Evolutionary conservation across 2,329 filamentous ascomycete species (phyloP).

Genomic region (Sporothrix pallida): DNA sequence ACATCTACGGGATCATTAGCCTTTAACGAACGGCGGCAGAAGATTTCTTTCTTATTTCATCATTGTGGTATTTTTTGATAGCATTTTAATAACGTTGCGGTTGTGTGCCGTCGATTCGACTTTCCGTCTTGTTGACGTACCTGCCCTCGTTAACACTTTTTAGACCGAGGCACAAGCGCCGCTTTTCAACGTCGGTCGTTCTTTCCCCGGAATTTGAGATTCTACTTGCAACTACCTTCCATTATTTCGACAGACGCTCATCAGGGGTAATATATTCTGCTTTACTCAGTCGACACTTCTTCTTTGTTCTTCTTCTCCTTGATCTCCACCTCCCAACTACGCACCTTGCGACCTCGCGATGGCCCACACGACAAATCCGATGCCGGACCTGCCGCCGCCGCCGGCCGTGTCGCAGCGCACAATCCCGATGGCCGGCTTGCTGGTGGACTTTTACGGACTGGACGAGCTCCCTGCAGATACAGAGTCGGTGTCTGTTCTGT

Average conservation of each 20-base stretch:
- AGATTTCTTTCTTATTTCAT: no score
- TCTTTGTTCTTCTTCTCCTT: background rate
- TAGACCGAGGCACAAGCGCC: conserved; percentile 19
- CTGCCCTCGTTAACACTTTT: background rate
- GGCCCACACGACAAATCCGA: conserved; percentile 34
- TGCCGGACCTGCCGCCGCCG: conserved; percentile 46
- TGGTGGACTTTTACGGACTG: conserved; percentile 81
- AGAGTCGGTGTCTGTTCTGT: conserved; percentile 75
- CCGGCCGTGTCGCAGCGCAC: conserved; percentile 66
- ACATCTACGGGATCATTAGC: no score
- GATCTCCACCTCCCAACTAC: no score
- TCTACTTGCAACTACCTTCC: background rate
- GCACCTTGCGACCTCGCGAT: conserved; percentile 15
- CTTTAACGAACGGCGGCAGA: no score
- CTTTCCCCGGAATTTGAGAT: background rate
- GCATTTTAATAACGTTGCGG: no score
- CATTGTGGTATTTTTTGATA: no score
- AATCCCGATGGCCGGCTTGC: conserved; percentile 76
- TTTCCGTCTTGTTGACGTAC: conserved; percentile 7
- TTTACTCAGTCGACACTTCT: no score
- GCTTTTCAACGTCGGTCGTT: background rate
- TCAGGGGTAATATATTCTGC: no score
- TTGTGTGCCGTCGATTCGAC: no score
- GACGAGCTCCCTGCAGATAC: conserved; percentile 64
- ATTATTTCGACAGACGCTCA: background rate